These are phyloP conservation scores for Alternaria sp. DNA, from an alignment of 2,329 filamentous ascomycete species.

Conservation along the genomic window DNA sequence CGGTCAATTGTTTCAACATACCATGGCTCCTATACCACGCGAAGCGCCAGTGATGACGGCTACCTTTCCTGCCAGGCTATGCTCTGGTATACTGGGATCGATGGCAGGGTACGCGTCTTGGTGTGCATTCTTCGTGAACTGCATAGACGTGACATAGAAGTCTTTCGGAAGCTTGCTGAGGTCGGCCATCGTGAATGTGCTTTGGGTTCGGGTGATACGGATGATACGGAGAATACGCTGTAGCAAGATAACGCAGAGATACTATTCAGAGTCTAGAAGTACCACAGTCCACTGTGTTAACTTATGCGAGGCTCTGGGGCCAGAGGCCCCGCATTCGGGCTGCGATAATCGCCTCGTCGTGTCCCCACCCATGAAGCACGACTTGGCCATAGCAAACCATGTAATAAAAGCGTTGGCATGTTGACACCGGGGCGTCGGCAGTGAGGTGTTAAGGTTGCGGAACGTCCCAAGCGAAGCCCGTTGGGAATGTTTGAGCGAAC, in stretches of 20 bases:
- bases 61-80: slow-evolving; percentile 46
- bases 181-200: slow-evolving; percentile 8
- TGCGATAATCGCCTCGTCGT: neutral
- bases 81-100: slow-evolving; percentile 41
- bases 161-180: slow-evolving; percentile 19
- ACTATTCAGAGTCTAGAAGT: neutral
- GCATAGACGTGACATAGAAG: slow-evolving; percentile 16
- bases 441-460: neutral
- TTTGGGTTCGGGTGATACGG: neutral
- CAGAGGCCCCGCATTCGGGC: neutral
- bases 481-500: neutral
- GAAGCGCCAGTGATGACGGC: slow-evolving; percentile 51
- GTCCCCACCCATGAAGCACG: neutral
- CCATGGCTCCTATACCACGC: slow-evolving; percentile 45
- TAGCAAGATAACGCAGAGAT: neutral
- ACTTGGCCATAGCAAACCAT: neutral
- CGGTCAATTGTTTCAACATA: slow-evolving; percentile 7
- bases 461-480: neutral
- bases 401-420: neutral
- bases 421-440: neutral
- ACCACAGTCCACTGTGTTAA: neutral
- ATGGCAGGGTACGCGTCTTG: slow-evolving; percentile 50
- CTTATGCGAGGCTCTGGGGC: neutral
- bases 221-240: neutral
- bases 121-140: slow-evolving; percentile 29